Evolutionary conservation across 805 yeast genomes (phyloP), one percentile per base, ranked within the genome.

Genomic region (Schizosaccharomyces octosporus): DNA sequence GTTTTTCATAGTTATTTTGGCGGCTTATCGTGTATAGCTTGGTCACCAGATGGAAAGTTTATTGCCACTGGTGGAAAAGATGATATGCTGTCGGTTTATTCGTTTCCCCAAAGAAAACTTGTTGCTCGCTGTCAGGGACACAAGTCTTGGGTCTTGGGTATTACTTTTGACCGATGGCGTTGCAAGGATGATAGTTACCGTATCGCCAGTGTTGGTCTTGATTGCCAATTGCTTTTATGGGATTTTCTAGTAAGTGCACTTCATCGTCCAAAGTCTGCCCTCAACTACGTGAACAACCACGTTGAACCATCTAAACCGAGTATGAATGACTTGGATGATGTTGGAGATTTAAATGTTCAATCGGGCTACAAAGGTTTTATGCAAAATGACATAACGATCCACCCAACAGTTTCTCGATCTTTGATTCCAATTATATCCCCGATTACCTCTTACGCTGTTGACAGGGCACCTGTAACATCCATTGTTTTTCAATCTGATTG

Each of bases 1-100:
- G 72, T 82, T 0, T 69, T 80, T 42, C 80, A 85, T 3, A 77
- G 83, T 43, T 82, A 81, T 66, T 85, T 81, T 68, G 85, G 83
- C 43, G 87, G 87, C 0, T 71, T 83, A 11, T 70, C 78, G 39
- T 76, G 79, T 64, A 68, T 78, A 24, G 73, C 73, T 27, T 77
- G 77, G 65, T 81, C 83, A 1, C 80, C 79, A 17, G 85, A 83
- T 48, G 82, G 81, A 62, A 63, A 66, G 48, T 74, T 67, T 61
- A 61, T 75, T 45, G 39, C 62, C 13, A 69, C 75, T n/a, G 85
- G 81, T 2, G 81, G 82, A 3, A 78, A 77, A 65, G 82, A 79
- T 66, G 83, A 79, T 64, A 66, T 74, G 61, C 74, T 79, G 9
- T 67, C 76, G 13, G 67, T 79, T 4, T 78, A 74, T 68, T 76